Base-by-base conservation (phyloP, 164 flowering plant genomes). In the Aristolochia contorta region DNA sequence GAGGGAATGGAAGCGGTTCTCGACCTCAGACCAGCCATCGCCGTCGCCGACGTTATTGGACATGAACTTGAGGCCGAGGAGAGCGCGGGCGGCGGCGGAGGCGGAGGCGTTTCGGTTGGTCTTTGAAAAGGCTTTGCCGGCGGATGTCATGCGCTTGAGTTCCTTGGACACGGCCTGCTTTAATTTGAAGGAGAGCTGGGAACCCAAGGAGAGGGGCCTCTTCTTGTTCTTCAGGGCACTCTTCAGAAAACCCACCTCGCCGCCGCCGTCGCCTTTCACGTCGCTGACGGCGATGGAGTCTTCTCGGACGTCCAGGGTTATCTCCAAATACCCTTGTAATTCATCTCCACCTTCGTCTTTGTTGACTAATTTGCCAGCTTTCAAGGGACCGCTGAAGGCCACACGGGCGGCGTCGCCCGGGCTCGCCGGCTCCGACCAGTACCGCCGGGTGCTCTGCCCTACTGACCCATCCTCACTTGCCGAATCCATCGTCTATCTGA, bases 11-110 rank as follows among this genome's bases (percentile, higher is more conserved):
- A 82, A 84, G 47, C 77, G 59, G 53, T 63, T 68, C 69, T 82
- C 89, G 21, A 84, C 77, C 19, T 74, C 76, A 0, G 67, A 13
- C 98, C 98, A 90, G 7, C 88, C 89, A n/a, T 79, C 77, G 6
- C 70, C 73, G 24, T 81, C 84, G 24, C 80, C 84, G 22, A 79
- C 91, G 2, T 79, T 75, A 64, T 83, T 81, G 70, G 78, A 72
- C 54, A 93, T 84, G 75, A 93, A 93, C 82, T 87, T 84, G 61
- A 93, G 85, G 13, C 98, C 92, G 47, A 73, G 76, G 59, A 93
- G 66, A n/a, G 97, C 98, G 13, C 79, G 85, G n/a, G 84, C 77
- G 3, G 92, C 89, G 0, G 84, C 96, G 0, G 98, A 87, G 56
- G 82, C 86, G 16, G 65, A 87, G 56, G 82, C 86, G 16, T 64